Conservation (phyloP, 441 rosid species). For the Lepidium campestre region DNA sequence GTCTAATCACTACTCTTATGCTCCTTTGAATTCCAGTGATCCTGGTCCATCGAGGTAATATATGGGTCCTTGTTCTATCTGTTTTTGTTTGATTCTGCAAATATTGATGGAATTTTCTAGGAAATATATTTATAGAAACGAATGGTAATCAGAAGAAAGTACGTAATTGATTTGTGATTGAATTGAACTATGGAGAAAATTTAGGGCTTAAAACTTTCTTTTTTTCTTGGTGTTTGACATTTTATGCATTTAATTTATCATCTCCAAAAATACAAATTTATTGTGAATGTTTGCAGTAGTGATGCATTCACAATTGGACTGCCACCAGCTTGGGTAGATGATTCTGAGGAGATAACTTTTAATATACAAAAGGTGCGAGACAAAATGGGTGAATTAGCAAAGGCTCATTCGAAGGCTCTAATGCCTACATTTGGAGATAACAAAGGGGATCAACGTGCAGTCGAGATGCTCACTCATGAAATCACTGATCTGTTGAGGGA, state of each 20-base stretch:
- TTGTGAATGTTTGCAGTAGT: conserved; percentile 41
- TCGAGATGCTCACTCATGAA: conserved; percentile 69
- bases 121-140: not conserved
- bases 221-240: not conserved
- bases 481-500: conserved; percentile 62
- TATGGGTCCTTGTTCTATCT: not conserved
- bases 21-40: conserved; percentile 82
- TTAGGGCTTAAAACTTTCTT: not conserved
- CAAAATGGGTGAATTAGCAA: conserved; percentile 69
- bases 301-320: conserved; percentile 71
- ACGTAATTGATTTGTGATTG: not conserved
- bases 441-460: conserved; percentile 61
- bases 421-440: conserved; percentile 95
- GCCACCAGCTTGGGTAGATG: conserved; percentile 90
- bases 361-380: conserved; percentile 63
- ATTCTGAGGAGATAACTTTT: conserved; percentile 69
- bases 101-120: not conserved
- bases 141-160: not conserved
- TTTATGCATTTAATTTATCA: not conserved
- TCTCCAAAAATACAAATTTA: not conserved
- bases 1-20: conserved; percentile 48
- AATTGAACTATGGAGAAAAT: not conserved
- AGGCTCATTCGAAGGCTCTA: conserved; percentile 82
- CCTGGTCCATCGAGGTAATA: conserved; percentile 62
- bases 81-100: not conserved